These are phyloP conservation scores for Solanum aculeatissimum DNA, from an alignment of 305 asterid species.

Conservation along the genomic window DNA sequence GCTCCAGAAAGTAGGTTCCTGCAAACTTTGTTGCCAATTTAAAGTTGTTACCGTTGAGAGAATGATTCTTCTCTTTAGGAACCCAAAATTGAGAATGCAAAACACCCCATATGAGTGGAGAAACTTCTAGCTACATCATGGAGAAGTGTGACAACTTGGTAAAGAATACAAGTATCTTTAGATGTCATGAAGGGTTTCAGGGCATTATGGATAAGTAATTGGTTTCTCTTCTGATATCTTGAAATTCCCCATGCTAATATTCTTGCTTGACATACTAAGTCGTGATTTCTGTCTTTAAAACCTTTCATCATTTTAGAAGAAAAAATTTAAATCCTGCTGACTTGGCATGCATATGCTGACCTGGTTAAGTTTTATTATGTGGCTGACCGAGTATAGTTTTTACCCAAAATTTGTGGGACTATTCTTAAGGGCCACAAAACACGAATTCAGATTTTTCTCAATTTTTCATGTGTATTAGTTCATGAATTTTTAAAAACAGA, in stretches of 20 bases:
- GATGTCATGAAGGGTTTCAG: background rate
- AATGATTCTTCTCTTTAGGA: background rate
- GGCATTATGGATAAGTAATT: background rate
- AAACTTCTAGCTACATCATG: background rate
- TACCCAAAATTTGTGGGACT: no score
- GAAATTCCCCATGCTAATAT: background rate
- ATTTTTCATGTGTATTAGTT: no score
- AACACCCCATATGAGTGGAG: background rate
- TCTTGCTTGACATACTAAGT: background rate
- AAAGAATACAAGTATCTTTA: background rate
- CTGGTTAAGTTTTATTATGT: background rate
- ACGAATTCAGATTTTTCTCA: no score
- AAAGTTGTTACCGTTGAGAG: background rate
- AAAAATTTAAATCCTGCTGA: background rate
- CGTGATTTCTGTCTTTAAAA: background rate
- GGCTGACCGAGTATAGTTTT: no score
- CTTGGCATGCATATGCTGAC: background rate
- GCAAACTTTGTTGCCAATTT: background rate
- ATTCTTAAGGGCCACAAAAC: no score
- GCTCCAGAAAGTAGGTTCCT: background rate
- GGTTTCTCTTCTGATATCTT: background rate
- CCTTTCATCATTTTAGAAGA: background rate
- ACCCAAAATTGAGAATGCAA: background rate
- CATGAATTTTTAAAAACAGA: no score
- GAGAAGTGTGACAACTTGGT: background rate